These are phyloP conservation scores for Purpureocillium lavendulum DNA, from an alignment of 2,329 filamentous ascomycete genomes.

Conservation along the genomic window DNA sequence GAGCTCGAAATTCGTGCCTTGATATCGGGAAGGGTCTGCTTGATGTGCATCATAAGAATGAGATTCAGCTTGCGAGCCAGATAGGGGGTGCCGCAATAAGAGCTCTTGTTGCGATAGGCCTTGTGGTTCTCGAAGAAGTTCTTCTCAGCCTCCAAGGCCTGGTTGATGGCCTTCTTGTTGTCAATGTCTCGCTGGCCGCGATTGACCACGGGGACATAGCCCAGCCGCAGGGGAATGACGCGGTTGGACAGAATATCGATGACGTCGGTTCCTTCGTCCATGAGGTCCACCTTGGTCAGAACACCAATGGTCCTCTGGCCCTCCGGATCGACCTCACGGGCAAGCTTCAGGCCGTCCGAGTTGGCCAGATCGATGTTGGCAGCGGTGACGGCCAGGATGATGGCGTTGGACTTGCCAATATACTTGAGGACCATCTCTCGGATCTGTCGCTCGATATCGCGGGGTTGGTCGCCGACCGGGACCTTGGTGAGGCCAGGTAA, in stretches of 20 bases:
- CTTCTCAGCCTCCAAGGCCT: slow-evolving; percentile 87
- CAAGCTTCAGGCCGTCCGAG: slow-evolving; percentile 93
- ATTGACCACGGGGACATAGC: slow-evolving; percentile 97
- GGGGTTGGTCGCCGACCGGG: slow-evolving; percentile 89
- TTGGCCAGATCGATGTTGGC: slow-evolving; percentile 98
- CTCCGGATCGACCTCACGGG: slow-evolving; percentile 92
- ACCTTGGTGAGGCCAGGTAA: slow-evolving; percentile 94
- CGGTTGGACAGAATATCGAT: slow-evolving; percentile 97
- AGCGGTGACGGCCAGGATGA: slow-evolving; percentile 91
- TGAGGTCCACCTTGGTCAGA: slow-evolving; percentile 95
- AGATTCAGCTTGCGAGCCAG: slow-evolving; percentile 94
- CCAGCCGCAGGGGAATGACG: slow-evolving; percentile 88
- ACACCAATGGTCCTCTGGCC: slow-evolving; percentile 98
- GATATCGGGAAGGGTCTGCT: slow-evolving; percentile 97
- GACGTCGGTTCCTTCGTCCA: slow-evolving; percentile 97
- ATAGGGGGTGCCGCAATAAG: slow-evolving; percentile 97
- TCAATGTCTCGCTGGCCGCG: slow-evolving; percentile 97
- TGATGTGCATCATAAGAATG: slow-evolving; percentile 99
- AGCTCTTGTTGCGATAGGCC: slow-evolving; percentile 96
- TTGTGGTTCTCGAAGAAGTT: slow-evolving; percentile 98
- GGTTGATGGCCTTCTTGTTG: slow-evolving; percentile 90
- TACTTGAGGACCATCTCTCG: slow-evolving; percentile 98
- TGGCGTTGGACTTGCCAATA: slow-evolving; percentile 96
- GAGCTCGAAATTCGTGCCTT: slow-evolving; percentile 94
- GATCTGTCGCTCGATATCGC: slow-evolving; percentile 95